These are phyloP conservation scores for Mucor mucedo DNA, from an alignment of 371 early-diverging fungal species.

Conservation along the genomic window DNA sequence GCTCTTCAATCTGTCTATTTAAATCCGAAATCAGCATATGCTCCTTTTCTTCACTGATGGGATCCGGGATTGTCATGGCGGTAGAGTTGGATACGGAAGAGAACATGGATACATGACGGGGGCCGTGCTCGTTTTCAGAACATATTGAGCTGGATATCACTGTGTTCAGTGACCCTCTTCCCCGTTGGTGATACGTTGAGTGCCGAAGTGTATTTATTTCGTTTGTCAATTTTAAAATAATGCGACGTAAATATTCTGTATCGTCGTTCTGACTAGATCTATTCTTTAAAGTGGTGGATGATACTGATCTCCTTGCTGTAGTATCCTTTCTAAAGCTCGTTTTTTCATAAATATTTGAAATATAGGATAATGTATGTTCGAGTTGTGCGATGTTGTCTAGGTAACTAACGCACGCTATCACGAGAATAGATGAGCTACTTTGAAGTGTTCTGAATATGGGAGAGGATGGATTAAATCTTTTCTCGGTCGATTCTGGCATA, in stretches of 20 bases:
- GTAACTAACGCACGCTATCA: neutral
- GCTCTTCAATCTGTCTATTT: constrained; percentile 23
- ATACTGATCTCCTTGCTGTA: neutral
- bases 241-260: constrained; percentile 7
- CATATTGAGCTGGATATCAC: neutral
- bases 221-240: constrained; percentile 14
- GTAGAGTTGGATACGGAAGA: constrained; percentile 25
- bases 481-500: neutral
- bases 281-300: neutral
- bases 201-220: constrained; percentile 10
- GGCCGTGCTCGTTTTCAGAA: constrained; percentile 2
- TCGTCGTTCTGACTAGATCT: neutral
- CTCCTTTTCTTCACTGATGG: constrained; percentile 11
- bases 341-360: constrained; percentile 1
- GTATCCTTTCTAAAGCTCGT: neutral
- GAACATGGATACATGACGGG: constrained; percentile 20
- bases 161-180: neutral
- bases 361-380: constrained; percentile 4
- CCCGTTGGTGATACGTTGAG: neutral
- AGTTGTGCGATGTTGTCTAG: neutral
- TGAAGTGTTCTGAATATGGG: neutral
- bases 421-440: neutral
- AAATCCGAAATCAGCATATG: constrained; percentile 14
- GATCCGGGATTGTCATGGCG: constrained; percentile 7
- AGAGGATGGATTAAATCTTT: neutral